These are phyloP conservation scores for Amylostereum areolatum DNA, from an alignment of 1,284 basidiomycete species.

Conservation along the genomic window DNA sequence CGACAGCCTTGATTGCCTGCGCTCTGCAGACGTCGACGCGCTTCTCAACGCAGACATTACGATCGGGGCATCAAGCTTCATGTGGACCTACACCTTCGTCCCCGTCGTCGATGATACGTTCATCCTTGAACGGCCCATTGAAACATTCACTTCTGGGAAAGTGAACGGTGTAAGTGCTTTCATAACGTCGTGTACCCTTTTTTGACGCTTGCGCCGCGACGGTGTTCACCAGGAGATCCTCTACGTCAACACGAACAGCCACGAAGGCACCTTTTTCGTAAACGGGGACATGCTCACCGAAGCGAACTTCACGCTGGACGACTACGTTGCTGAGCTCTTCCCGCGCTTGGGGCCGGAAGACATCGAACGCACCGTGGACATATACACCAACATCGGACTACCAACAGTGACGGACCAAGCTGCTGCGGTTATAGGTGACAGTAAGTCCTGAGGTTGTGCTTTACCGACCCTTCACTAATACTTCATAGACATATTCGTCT, in stretches of 20 bases:
- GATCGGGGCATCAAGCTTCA: not conserved
- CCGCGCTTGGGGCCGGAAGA: conserved; percentile 6
- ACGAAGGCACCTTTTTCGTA: conserved; percentile 10
- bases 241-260: conserved; percentile 4
- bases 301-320: conserved; percentile 1
- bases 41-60: not conserved
- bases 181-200: not conserved
- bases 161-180: conserved; percentile 3
- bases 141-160: not conserved
- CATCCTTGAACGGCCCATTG: conserved; percentile 7
- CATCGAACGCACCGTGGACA: conserved; percentile 1
- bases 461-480: not conserved
- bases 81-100: conserved; percentile 1
- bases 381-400: conserved; percentile 10
- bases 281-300: not conserved
- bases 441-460: conserved; percentile 8
- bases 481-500: conserved; percentile 7
- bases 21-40: not conserved
- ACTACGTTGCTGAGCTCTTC: conserved; percentile 8
- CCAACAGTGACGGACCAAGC: conserved; percentile 11
- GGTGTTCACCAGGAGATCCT: conserved; percentile 4
- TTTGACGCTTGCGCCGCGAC: not conserved
- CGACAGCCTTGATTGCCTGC: conserved; percentile 3
- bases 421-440: conserved; percentile 14
- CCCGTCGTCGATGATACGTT: conserved; percentile 7